Base-by-base conservation (phyloP, 129 eudicot genomes). In the Deinandra increscens region DNA sequence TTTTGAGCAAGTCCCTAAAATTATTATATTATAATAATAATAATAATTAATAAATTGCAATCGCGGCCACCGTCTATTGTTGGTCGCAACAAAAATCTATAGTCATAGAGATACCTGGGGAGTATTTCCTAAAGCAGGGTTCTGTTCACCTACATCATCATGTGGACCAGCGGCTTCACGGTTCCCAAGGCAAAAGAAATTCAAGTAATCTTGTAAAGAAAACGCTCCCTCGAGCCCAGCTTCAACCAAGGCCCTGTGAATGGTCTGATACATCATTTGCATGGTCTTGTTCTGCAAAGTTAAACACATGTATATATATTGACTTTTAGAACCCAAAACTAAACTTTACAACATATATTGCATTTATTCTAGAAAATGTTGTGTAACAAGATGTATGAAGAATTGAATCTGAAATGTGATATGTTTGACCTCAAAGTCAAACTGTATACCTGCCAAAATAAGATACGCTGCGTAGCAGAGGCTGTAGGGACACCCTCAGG, bases 231-330 rank as follows among this genome's bases (percentile, higher is more conserved):
- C 96, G 37, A 92, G 98, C 60, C 96, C 96, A 15, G 84, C 98
- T 78, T 92, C 95, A 41, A 81, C 88, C 50, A 92, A 72, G 54
- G 98, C 95, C 88, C 84, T 88, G 78, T 84, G 66, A 9, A 92
- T 88, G 5, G 89, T 89, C 83, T 92, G 96, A 55, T 91, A 91
- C 97, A 91, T 91, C 97, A 91, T 91, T 91, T 88, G 96, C 96
- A 91, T 91, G 26, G 98, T 92, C 79, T 88, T 92, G 51, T 92
- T 79, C 96, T 92, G 86, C 59, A 63, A 67, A 51, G 20, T 64
- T 19, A 53, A 3, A 68, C 61, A 26, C 31, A 26, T 26, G 31
- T 11, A 36, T 36, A 2, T 11, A 36, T 36, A 2, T 44, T 26
- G n/a, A 18, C 22, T 49, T 69, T 33, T 20, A 20, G 33, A 53